Conservation (phyloP, 345 rosid species). For the Rubroshorea leprosula region DNA sequence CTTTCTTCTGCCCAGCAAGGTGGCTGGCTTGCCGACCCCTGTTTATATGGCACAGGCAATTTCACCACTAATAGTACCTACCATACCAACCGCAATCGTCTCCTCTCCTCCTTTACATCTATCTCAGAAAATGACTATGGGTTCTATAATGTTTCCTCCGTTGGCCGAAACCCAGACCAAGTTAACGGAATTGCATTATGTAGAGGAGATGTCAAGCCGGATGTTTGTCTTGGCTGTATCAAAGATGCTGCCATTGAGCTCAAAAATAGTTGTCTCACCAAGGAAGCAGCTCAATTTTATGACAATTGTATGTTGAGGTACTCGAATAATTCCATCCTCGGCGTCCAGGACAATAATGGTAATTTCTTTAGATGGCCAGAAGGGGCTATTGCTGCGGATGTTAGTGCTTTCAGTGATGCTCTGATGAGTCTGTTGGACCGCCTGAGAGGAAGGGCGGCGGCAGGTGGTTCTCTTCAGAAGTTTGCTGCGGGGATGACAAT, state of each 20-base stretch:
- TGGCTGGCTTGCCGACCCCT: too few species aligned
- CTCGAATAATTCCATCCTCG: slow-evolving; percentile 23
- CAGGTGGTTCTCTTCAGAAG: slow-evolving; percentile 29
- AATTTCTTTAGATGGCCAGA: background rate
- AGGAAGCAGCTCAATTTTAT: slow-evolving; percentile 32
- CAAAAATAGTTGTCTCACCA: slow-evolving; percentile 15
- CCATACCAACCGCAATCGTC: slow-evolving; percentile 4
- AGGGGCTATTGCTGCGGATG: background rate
- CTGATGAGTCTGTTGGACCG: slow-evolving; percentile 14
- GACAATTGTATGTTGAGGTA: slow-evolving; percentile 37
- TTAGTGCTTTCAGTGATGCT: slow-evolving; percentile 14
- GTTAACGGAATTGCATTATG: slow-evolving; percentile 31
- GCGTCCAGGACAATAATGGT: slow-evolving; percentile 16
- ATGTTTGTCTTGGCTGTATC: slow-evolving; percentile 31
- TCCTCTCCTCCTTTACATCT: slow-evolving; percentile 24
- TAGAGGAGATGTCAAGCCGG: slow-evolving; percentile 35
- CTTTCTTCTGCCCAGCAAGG: too few species aligned
- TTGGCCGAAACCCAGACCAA: slow-evolving; percentile 21
- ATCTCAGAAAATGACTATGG: slow-evolving; percentile 17
- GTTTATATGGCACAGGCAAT: too few species aligned
- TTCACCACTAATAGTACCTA: slow-evolving; percentile 13
- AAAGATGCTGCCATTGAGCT: slow-evolving; percentile 18
- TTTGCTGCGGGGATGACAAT: slow-evolving; percentile 31
- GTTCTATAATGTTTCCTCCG: slow-evolving; percentile 25
- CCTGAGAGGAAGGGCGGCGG: slow-evolving; percentile 21